These are phyloP conservation scores for Euryodendron excelsum DNA, from an alignment of 148 eudicot species.

Conservation along the genomic window DNA sequence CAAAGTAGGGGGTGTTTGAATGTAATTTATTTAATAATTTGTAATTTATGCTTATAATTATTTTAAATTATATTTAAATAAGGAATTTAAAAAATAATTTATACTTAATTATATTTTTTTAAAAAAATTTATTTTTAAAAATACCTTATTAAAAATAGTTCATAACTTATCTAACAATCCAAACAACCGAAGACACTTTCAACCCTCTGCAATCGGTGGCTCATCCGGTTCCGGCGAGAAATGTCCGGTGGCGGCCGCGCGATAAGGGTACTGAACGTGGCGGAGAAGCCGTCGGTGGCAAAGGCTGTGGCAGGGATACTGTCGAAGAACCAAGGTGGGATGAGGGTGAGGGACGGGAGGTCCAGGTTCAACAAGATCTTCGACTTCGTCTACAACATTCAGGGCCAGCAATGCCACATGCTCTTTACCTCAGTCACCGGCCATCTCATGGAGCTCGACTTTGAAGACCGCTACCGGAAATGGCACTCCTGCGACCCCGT, in stretches of 20 bases:
- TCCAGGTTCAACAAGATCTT: conserved; percentile 83
- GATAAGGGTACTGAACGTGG: conserved; percentile 79
- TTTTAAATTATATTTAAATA: too few species aligned
- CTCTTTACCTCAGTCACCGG: conserved; percentile 89
- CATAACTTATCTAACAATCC: too few species aligned
- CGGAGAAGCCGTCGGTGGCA: conserved; percentile 99
- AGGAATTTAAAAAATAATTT: too few species aligned
- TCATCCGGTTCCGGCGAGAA: neutral
- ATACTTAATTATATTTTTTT: too few species aligned
- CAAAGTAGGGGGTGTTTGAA: too few species aligned
- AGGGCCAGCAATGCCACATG: conserved; percentile 70
- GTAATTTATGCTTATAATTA: too few species aligned
- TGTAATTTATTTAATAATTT: too few species aligned
- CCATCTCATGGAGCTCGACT: conserved; percentile 89
- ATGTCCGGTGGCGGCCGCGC: conserved; percentile 28
- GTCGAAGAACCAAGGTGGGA: conserved; percentile 43
- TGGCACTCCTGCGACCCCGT: conserved; percentile 95
- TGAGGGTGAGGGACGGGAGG: conserved; percentile 62
- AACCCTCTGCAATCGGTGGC: neutral
- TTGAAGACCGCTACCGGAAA: conserved; percentile 71
- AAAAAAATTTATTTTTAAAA: too few species aligned
- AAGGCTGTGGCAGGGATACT: conserved; percentile 76
- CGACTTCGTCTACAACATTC: conserved; percentile 66
- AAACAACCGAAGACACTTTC: too few species aligned
- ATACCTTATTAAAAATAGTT: too few species aligned